Conservation (phyloP, 306 rosid species). For the Vigna hirtella region DNA sequence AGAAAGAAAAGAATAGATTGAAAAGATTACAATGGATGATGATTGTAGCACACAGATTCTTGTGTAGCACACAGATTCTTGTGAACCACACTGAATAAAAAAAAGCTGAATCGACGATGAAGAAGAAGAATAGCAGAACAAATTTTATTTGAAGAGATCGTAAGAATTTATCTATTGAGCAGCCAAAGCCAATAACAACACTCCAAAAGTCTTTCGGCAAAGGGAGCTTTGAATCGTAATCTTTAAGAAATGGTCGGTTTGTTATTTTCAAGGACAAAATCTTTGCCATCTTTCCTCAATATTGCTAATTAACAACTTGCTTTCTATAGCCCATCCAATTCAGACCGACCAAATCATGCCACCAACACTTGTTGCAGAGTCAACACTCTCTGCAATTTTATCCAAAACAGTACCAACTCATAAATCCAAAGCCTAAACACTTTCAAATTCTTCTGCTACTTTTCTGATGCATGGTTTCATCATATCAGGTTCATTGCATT, state of each 20-base stretch:
- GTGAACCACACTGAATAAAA: too few relatives aligned
- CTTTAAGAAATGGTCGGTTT: constrained; percentile 21
- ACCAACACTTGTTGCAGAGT: not conserved
- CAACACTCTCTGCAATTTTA: constrained; percentile 25
- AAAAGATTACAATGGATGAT: too few relatives aligned
- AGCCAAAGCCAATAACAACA: not conserved
- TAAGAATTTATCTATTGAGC: not conserved
- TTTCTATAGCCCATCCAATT: not conserved
- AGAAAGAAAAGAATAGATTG: too few relatives aligned
- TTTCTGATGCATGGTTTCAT: not conserved
- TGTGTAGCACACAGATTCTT: too few relatives aligned
- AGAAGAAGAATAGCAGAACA: not conserved
- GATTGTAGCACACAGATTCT: too few relatives aligned
- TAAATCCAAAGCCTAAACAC: not conserved
- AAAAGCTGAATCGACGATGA: too few relatives aligned
- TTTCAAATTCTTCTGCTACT: constrained; percentile 23
- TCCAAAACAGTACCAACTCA: constrained; percentile 8
- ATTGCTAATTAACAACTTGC: not conserved
- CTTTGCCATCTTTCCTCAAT: not conserved
- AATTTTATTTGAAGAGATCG: not conserved
- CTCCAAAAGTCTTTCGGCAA: not conserved
- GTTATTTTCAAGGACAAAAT: constrained; percentile 10
- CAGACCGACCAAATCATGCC: constrained; percentile 26
- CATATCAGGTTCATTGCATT: constrained; percentile 36
- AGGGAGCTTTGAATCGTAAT: not conserved